Percentiles rank a stretch among this genome's conserved stretches.
Conservation (phyloP, 2,329 filamentous ascomycete genomes). For the Sodiomyces alkalinus region DNA sequence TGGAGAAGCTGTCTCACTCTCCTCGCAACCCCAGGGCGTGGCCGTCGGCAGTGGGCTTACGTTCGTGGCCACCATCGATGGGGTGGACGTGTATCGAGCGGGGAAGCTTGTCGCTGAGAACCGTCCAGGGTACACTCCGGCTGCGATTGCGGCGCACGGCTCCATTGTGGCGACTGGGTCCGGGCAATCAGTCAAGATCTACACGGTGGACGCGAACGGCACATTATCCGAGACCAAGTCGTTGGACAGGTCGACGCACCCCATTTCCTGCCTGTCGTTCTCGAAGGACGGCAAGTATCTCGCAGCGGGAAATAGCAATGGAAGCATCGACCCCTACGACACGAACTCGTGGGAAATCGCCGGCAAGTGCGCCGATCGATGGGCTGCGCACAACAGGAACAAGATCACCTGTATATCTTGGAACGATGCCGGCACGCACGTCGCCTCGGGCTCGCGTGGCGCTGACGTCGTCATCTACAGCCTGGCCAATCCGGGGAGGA, state of each 20-base stretch:
- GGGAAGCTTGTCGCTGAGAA: constrained; percentile 44
- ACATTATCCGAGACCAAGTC: constrained; percentile 38
- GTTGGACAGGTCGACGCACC: constrained; percentile 53
- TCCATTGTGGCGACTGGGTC: constrained; percentile 59
- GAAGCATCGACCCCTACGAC: constrained; percentile 77
- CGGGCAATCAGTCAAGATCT: constrained; percentile 62
- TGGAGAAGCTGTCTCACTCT: constrained; percentile 50
- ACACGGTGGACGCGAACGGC: constrained; percentile 43
- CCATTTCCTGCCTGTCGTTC: constrained; percentile 71
- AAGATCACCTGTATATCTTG: constrained; percentile 50
- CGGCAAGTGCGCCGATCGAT: constrained; percentile 44
- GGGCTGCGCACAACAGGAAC: constrained; percentile 42
- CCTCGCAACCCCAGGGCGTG: constrained; percentile 68
- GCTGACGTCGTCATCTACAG: constrained; percentile 93
- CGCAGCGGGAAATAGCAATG: constrained; percentile 68
- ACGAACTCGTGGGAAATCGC: constrained; percentile 50
- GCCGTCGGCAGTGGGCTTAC: constrained; percentile 35
- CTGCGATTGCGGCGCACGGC: constrained; percentile 54
- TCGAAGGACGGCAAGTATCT: constrained; percentile 62
- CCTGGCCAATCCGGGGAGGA: constrained; percentile 63
- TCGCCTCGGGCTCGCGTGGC: constrained; percentile 74
- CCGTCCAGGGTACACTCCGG: constrained; percentile 49
- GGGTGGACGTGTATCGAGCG: constrained; percentile 39
- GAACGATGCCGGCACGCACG: constrained; percentile 63
- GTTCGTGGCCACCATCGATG: constrained; percentile 40